Evolutionary conservation across 2,329 filamentous ascomycete genomes (phyloP).

Genomic region (Purpureocillium takamizusanense): DNA sequence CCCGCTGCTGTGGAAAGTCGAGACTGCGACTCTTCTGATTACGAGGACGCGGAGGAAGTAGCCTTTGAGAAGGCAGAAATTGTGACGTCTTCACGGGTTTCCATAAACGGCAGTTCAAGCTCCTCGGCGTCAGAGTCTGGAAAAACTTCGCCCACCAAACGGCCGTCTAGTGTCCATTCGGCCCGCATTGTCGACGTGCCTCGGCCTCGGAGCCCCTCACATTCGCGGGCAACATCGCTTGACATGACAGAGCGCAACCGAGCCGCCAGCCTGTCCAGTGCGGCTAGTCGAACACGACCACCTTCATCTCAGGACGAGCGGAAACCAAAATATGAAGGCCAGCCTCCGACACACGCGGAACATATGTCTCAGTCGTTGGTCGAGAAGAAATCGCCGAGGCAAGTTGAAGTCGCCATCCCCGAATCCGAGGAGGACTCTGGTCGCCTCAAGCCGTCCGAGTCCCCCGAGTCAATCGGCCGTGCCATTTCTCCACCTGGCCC

Average conservation of each 20-base stretch:
- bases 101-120: constrained; percentile 41
- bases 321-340: constrained; percentile 12
- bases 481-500: neutral
- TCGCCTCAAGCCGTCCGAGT: neutral
- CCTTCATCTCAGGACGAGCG: constrained; percentile 31
- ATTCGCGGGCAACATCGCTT: constrained; percentile 39
- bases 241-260: constrained; percentile 35
- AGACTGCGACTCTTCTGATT: constrained; percentile 7
- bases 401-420: constrained; percentile 27
- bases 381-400: constrained; percentile 19
- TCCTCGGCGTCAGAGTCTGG: constrained; percentile 38
- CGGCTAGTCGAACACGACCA: constrained; percentile 25
- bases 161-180: constrained; percentile 42
- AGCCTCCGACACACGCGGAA: neutral
- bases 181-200: constrained; percentile 50
- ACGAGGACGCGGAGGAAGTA: constrained; percentile 37
- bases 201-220: constrained; percentile 39
- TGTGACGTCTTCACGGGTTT: constrained; percentile 46
- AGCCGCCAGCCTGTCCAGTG: constrained; percentile 28
- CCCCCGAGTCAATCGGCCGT: neutral
- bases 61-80: constrained; percentile 50
- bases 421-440: constrained; percentile 30
- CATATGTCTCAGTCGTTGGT: constrained; percentile 14
- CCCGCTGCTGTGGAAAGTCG: neutral
- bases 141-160: constrained; percentile 25